Evolutionary conservation across 2,329 filamentous ascomycete genomes (phyloP), one percentile per base, ranked within the genome.

Genomic region (Saccharata proteae): DNA sequence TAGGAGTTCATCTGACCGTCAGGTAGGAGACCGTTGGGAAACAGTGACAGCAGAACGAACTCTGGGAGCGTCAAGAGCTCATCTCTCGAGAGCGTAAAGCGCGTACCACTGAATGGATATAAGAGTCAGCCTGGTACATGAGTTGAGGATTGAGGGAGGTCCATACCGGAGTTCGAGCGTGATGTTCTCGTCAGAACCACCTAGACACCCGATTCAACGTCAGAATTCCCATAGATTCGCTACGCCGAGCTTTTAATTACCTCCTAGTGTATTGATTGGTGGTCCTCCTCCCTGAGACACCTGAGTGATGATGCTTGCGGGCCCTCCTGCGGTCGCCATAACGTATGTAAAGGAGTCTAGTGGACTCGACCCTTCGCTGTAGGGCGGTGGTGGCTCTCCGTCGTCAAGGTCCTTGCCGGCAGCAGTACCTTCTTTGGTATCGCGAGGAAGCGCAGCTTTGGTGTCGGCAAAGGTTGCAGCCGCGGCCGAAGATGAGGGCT

Each of bases 261-360:
- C 82, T 73, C 82, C 84, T 38, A 96, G 68, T 34, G 83, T 80
- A 58, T 90, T 93, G 46, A 94, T 75, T 21, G 86, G 81, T 47
- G 85, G 81, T 14, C 71, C 69, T 30, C 80, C 86, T 43, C 80
- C 80, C 61, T 98, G 90, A 55, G 93, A 86, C 47, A 98, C 90
- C 65, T 98, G 90, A 61, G 90, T 98, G 64, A 98, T 93, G 55
- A 98, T 93, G 73, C 90, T 96, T 65, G 86, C 80, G 47, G 86
- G 82, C 64, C 86, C 88, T 69, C 88, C 88, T 62, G 88, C 86
- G 57, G 85, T 82, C 62, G 90, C 86, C 90, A 98, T 98, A 56
- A 93, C 74, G 73, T 92, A 98, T 47, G 80, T 78, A 53, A 98
- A 98, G 36, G 84, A 83, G 38, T 80, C 72, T 55, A 98, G 75